Conservation (phyloP, 768 basidiomycete species). For the Xerocomellus amylosporus region DNA sequence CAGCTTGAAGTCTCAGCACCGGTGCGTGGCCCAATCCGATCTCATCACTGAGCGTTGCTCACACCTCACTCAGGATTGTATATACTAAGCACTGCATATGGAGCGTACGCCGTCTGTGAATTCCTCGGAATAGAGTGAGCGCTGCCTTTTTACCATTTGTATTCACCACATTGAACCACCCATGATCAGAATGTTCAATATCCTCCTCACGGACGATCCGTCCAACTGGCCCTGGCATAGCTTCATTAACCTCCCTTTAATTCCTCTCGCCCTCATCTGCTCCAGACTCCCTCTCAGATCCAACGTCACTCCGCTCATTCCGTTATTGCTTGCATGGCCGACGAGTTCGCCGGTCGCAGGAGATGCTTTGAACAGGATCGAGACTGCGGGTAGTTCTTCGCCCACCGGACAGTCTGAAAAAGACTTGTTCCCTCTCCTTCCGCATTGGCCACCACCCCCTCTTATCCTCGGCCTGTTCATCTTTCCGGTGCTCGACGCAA, state of each 20-base stretch:
- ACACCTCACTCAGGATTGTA: conserved; percentile 39
- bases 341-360: conserved; percentile 26
- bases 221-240: conserved; percentile 75
- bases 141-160: neutral
- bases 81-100: conserved; percentile 59
- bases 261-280: conserved; percentile 65
- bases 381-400: neutral
- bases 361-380: neutral
- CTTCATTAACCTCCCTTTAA: conserved; percentile 68
- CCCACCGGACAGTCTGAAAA: neutral
- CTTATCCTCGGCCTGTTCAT: conserved; percentile 52
- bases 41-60: neutral
- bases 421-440: conserved; percentile 30
- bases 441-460: conserved; percentile 60
- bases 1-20: conserved; percentile 54
- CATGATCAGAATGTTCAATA: conserved; percentile 51
- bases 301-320: conserved; percentile 22
- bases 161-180: neutral
- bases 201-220: conserved; percentile 66
- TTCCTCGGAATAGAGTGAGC: conserved; percentile 68
- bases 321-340: conserved; percentile 29
- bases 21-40: conserved; percentile 42
- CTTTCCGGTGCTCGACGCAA: conserved; percentile 47
- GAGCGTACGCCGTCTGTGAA: conserved; percentile 65
- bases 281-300: conserved; percentile 49